Conservation (phyloP, 1,139 yeast genomes). For the Pichia sp. region DNA sequence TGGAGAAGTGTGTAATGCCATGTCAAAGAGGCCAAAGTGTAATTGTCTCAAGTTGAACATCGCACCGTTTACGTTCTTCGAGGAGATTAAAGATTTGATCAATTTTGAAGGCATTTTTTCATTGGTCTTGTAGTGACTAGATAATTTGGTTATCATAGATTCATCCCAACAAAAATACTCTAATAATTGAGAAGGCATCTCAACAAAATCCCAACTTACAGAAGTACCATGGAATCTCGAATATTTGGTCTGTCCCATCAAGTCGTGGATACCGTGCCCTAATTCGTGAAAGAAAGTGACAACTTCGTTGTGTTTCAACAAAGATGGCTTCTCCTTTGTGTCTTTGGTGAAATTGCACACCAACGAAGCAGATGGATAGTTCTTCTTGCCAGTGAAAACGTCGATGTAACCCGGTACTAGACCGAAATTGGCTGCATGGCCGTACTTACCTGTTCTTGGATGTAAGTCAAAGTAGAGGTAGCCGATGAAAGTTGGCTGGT, state of each 20-base stretch:
- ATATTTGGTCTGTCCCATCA: slow-evolving; percentile 62
- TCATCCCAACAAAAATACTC: slow-evolving; percentile 87
- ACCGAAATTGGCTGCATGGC: slow-evolving; percentile 83
- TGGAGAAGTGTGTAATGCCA: slow-evolving; percentile 58
- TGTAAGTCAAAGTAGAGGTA: slow-evolving; percentile 78
- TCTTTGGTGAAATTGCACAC: slow-evolving; percentile 87
- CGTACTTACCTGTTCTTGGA: slow-evolving; percentile 82
- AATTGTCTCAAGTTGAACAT: slow-evolving; percentile 68
- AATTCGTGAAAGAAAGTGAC: slow-evolving; percentile 85
- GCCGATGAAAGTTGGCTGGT: slow-evolving; percentile 61
- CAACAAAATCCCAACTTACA: slow-evolving; percentile 82
- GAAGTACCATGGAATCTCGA: slow-evolving; percentile 71
- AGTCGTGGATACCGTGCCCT: slow-evolving; percentile 84
- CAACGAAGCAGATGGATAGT: slow-evolving; percentile 68
- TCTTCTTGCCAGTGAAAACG: slow-evolving; percentile 45
- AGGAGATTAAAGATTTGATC: slow-evolving; percentile 54
- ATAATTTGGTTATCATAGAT: slow-evolving; percentile 52
- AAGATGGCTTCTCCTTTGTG: slow-evolving; percentile 63
- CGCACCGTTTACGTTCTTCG: slow-evolving; percentile 77
- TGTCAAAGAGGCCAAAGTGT: slow-evolving; percentile 74
- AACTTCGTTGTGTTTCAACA: slow-evolving; percentile 74
- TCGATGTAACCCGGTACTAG: slow-evolving; percentile 56
- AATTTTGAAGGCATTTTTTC: slow-evolving; percentile 56
- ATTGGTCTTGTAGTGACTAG: slow-evolving; percentile 59
- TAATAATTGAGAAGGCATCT: slow-evolving; percentile 85